phyloP scores from a whole-genome alignment of 345 rosid genomes.

The Rhodomyrtus tomentosa region DNA sequence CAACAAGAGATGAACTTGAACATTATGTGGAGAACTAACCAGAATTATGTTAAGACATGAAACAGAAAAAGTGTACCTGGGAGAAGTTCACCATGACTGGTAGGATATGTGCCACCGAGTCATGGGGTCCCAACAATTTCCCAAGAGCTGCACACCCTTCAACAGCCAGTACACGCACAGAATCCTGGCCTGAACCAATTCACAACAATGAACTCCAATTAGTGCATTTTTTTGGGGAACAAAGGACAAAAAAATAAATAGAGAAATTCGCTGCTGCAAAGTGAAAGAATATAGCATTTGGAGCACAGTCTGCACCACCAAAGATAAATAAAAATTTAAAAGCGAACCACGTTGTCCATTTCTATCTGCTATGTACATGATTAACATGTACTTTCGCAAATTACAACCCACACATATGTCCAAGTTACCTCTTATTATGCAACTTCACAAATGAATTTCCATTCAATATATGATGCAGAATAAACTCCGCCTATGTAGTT shows the following conservation, averaged over 20 bases:
- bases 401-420: not conserved
- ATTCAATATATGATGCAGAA: not conserved
- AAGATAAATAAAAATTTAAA: not conserved
- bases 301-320: not conserved
- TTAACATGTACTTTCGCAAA: not conserved
- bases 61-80: constrained; percentile 35
- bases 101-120: constrained; percentile 71
- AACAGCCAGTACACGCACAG: constrained; percentile 88
- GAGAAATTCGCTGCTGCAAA: not conserved
- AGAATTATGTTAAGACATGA: not conserved
- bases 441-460: not conserved
- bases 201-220: not conserved
- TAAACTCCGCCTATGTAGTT: too few relatives aligned
- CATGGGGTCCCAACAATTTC: constrained; percentile 88
- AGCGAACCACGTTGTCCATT: not conserved
- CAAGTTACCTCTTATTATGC: not conserved
- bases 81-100: constrained; percentile 92
- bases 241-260: not conserved
- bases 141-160: constrained; percentile 98
- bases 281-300: not conserved
- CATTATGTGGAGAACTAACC: not conserved
- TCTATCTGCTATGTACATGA: not conserved
- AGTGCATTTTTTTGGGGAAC: not conserved
- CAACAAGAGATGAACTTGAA: not conserved
- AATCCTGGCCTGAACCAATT: constrained; percentile 70